Percentiles rank a stretch among this genome's conserved stretches.
These are phyloP conservation scores for Chlamydomonas urium DNA, from an alignment of 139 green algal genomes.

Conservation along the genomic window DNA sequence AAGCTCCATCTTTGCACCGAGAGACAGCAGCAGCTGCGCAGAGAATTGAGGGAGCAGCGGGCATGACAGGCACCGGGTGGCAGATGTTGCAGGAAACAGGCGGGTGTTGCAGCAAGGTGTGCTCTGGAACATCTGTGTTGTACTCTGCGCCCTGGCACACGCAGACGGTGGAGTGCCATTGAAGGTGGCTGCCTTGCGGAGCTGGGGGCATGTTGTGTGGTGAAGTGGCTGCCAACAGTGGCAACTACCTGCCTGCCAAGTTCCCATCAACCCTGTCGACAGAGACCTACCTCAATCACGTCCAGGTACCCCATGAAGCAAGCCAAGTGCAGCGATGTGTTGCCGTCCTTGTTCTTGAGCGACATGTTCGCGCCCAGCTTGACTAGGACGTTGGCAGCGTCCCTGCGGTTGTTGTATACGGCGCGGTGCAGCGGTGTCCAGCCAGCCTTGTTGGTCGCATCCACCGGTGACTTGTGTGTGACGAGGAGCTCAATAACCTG, in stretches of 20 bases:
- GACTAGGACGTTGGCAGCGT: slow-evolving; percentile 15
- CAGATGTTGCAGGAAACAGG: too few species aligned
- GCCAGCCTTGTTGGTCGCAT: slow-evolving; percentile 31
- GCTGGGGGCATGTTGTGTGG: too few species aligned
- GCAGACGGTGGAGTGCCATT: too few species aligned
- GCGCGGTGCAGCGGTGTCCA: slow-evolving; percentile 51
- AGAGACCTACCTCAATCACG: slow-evolving; percentile 28
- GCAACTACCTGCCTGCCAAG: too few species aligned
- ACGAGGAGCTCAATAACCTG: slow-evolving; percentile 39
- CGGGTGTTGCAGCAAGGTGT: too few species aligned
- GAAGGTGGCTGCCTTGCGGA: too few species aligned
- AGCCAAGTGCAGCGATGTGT: slow-evolving; percentile 49
- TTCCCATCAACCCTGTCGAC: too few species aligned
- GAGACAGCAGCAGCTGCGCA: slow-evolving; percentile 16
- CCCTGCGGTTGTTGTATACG: slow-evolving; percentile 42
- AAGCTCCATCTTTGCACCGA: slow-evolving; percentile 10
- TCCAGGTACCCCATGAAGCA: slow-evolving; percentile 41
- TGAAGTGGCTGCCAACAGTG: too few species aligned
- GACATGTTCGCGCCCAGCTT: slow-evolving; percentile 22
- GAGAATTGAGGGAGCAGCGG: not conserved
- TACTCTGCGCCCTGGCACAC: too few species aligned
- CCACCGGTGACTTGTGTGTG: slow-evolving; percentile 20
- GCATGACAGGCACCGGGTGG: too few species aligned
- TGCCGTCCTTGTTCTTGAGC: slow-evolving; percentile 42
- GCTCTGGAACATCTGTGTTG: too few species aligned